These are phyloP conservation scores for Mortierella polycephala DNA, from an alignment of 371 early-diverging fungal species.

Conservation along the genomic window DNA sequence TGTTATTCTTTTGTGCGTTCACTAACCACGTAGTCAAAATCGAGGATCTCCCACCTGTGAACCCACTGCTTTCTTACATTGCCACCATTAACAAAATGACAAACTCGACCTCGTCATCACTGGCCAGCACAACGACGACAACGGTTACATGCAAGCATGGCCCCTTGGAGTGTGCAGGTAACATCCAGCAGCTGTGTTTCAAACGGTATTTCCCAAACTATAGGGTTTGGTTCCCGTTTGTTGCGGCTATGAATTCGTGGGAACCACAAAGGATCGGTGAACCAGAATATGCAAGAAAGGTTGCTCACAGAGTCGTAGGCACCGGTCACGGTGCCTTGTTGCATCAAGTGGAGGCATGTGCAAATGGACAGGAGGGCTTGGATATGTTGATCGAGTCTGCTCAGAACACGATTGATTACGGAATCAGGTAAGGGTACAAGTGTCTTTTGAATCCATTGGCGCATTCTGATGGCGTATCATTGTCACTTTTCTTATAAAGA, in stretches of 20 bases:
- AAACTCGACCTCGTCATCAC: background rate
- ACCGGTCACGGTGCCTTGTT: background rate
- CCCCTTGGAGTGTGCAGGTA: slow-evolving; percentile 59
- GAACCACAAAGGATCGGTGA: slow-evolving; percentile 34
- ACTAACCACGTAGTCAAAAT: slow-evolving; percentile 10
- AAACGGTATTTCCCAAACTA: slow-evolving; percentile 53
- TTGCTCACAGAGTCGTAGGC: slow-evolving; percentile 17
- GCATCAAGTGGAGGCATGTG: slow-evolving; percentile 18
- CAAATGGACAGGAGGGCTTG: slow-evolving; percentile 26
- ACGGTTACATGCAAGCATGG: slow-evolving; percentile 59
- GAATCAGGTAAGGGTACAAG: slow-evolving; percentile 48
- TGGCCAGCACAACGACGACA: slow-evolving; percentile 5
- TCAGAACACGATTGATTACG: slow-evolving; percentile 32
- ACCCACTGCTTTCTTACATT: slow-evolving; percentile 38
- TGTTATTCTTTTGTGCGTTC: slow-evolving; percentile 1
- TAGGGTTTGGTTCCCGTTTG: slow-evolving; percentile 55
- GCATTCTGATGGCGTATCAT: background rate
- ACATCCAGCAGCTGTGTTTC: slow-evolving; percentile 63
- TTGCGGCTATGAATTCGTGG: slow-evolving; percentile 38
- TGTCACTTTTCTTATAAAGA: background rate
- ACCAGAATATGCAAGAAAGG: slow-evolving; percentile 27
- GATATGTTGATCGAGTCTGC: slow-evolving; percentile 33
- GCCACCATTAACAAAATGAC: slow-evolving; percentile 15
- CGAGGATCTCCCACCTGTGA: slow-evolving; percentile 23
- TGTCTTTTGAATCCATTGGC: background rate